Evolutionary conservation across 2,329 filamentous ascomycete species (phyloP), one percentile per base, ranked within the genome.

Genomic region (Trematosphaeria pertusa): DNA sequence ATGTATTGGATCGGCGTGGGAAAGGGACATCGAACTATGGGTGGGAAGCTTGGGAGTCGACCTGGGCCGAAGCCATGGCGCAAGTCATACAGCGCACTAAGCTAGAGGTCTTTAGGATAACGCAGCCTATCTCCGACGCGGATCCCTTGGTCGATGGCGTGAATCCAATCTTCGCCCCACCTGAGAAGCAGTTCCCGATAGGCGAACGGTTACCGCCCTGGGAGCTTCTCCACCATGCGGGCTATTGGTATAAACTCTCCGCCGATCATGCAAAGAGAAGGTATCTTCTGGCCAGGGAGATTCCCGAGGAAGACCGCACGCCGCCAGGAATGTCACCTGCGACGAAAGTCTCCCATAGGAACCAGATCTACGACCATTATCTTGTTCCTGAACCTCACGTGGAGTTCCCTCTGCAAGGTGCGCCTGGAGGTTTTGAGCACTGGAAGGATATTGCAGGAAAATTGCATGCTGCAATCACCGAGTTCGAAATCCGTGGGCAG

Each of bases 31-130:
- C 85, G 22, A 96, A 90, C 56, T 97, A 97, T 69, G 90, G 91
- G 5, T 97, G 92, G 89, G 84, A 91, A 63, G 92, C 93, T 2
- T 99, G 93, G 92, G 88, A 96, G 73, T 86, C 89, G 31, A 82
- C 89, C 45, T 87, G 84, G 85, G 80, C 83, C 12, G 75, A 77
- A 50, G 72, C 81, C 20, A 86, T 87, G 81, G 82, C 81, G 3
- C 75, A 87, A 50, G 70, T 85, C 4, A 78, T 87, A 14, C 74
- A 76, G 34, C 75, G 78, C 39, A 78, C 81, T 18, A 74, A 79
- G 14, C 59, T 84, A 14, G 76, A 78, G 4, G 58, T 71, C 0
- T 76, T 82, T 49, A 65, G 65, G 15, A 64, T 69, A 22, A 42
- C 45, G 18, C 46, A 59, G 4, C 52, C 51, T 20, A 36, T 54